Percentiles rank a stretch among this genome's conserved stretches.
These are phyloP conservation scores for Colletotrichum kahawae DNA, from an alignment of 2,329 filamentous ascomycete genomes.

Conservation along the genomic window DNA sequence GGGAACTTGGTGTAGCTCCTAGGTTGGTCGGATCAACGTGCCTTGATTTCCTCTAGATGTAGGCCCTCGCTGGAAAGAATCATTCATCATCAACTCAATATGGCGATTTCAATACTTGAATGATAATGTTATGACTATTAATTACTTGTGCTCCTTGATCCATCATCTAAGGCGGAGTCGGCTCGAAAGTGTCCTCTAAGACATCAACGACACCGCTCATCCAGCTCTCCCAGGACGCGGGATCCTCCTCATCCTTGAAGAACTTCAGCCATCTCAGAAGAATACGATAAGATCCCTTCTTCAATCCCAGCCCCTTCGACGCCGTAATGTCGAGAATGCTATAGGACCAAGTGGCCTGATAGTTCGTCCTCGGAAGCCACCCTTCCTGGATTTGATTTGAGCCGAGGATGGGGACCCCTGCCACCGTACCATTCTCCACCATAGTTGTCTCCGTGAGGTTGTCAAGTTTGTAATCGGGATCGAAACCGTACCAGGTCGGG, in stretches of 20 bases:
- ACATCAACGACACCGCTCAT: constrained; percentile 13
- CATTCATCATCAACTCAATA: background rate
- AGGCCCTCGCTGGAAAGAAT: background rate
- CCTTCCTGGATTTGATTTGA: background rate
- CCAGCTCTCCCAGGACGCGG: constrained; percentile 5
- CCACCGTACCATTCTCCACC: background rate
- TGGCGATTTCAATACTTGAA: background rate
- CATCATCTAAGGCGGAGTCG: background rate
- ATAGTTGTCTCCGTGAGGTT: background rate
- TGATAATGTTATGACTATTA: background rate
- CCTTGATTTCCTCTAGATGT: background rate
- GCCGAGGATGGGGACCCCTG: background rate
- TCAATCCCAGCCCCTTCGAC: background rate
- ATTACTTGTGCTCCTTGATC: background rate
- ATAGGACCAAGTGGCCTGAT: background rate
- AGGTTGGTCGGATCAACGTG: background rate
- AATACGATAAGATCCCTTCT: constrained; percentile 25
- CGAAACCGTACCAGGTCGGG: constrained; percentile 3
- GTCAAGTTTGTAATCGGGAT: background rate
- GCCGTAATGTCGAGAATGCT: constrained; percentile 1
- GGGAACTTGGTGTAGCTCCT: background rate
- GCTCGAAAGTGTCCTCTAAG: background rate
- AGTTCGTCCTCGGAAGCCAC: background rate
- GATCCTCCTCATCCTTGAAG: constrained; percentile 4
- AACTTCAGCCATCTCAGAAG: constrained; percentile 25